Evolutionary conservation across 164 flowering plant genomes (phyloP).

Genomic region (Annona cherimola): DNA sequence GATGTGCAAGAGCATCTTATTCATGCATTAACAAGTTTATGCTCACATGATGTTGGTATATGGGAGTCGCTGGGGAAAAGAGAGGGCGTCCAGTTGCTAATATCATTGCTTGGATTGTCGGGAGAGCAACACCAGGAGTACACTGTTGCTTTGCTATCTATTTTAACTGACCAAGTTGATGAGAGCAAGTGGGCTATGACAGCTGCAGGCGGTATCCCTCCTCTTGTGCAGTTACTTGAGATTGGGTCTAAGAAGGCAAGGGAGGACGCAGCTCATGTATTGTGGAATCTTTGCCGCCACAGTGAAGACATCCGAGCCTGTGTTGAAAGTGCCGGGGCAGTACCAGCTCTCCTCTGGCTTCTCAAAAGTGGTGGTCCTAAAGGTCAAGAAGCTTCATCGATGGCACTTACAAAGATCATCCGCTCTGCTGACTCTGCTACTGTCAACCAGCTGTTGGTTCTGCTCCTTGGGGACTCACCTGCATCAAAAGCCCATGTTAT

Average conservation of each 20-base stretch:
- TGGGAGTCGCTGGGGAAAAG: slow-evolving; percentile 80
- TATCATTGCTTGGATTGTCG: slow-evolving; percentile 79
- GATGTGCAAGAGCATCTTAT: slow-evolving; percentile 76
- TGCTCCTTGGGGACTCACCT: slow-evolving; percentile 74
- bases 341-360: slow-evolving; percentile 75
- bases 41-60: slow-evolving; percentile 45
- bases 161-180: slow-evolving; percentile 75
- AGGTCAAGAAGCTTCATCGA: slow-evolving; percentile 73
- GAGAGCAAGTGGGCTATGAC: slow-evolving; percentile 99
- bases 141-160: slow-evolving; percentile 63
- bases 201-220: slow-evolving; percentile 97
- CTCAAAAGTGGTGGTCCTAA: slow-evolving; percentile 68
- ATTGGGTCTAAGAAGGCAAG: slow-evolving; percentile 75
- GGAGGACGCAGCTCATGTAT: slow-evolving; percentile 68
- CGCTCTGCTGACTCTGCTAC: slow-evolving; percentile 72
- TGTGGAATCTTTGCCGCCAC: slow-evolving; percentile 75
- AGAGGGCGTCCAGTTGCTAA: slow-evolving; percentile 83
- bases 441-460: slow-evolving; percentile 67
- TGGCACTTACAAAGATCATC: slow-evolving; percentile 68
- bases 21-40: slow-evolving; percentile 54
- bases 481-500: slow-evolving; percentile 57
- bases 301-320: slow-evolving; percentile 93
- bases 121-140: slow-evolving; percentile 90
- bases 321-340: slow-evolving; percentile 88
- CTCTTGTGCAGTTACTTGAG: slow-evolving; percentile 73